Percentiles rank a stretch among this genome's conserved stretches.
Evolutionary conservation across 352 stramenopile species (phyloP).

Genomic region (Discostella stelligera): DNA sequence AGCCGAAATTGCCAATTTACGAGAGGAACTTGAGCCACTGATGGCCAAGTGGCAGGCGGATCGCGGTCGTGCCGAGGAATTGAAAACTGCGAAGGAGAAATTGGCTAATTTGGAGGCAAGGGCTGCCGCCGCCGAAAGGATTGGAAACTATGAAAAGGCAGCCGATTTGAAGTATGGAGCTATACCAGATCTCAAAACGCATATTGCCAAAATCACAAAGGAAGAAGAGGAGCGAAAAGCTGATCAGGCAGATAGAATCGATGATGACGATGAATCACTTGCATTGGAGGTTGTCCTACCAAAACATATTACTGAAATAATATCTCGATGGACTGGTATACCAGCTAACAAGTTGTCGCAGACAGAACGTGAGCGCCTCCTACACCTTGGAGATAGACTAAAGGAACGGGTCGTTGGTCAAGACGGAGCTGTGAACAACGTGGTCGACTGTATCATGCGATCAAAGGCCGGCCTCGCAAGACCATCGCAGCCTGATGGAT

Average conservation of each 20-base stretch:
- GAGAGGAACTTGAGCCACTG: conserved; percentile 88
- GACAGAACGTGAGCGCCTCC: conserved; percentile 90
- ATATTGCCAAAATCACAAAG: conserved; percentile 75
- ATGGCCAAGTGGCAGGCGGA: conserved; percentile 89
- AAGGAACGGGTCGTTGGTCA: conserved; percentile 92
- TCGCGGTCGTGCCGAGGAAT: conserved; percentile 89
- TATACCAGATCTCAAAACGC: conserved; percentile 84
- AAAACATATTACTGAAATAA: conserved; percentile 70
- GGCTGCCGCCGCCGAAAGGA: conserved; percentile 63
- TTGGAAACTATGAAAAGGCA: conserved; percentile 71
- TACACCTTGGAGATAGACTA: conserved; percentile 90
- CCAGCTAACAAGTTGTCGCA: conserved; percentile 65
- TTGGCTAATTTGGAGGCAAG: conserved; percentile 77
- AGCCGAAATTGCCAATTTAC: conserved; percentile 88
- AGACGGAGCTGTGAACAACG: conserved; percentile 88
- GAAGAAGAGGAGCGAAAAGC: conserved; percentile 73
- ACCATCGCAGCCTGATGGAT: conserved; percentile 88
- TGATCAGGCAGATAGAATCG: conserved; percentile 30
- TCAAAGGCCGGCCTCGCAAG: conserved; percentile 89
- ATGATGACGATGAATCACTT: conserved; percentile 52
- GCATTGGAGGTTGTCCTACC: conserved; percentile 67
- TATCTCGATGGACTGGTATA: conserved; percentile 73
- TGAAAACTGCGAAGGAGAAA: conserved; percentile 92
- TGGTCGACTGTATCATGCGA: conserved; percentile 90
- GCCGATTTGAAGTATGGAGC: conserved; percentile 82